phyloP scores from a whole-genome alignment of 2,329 filamentous ascomycete species.

The Botryotinia convoluta region DNA sequence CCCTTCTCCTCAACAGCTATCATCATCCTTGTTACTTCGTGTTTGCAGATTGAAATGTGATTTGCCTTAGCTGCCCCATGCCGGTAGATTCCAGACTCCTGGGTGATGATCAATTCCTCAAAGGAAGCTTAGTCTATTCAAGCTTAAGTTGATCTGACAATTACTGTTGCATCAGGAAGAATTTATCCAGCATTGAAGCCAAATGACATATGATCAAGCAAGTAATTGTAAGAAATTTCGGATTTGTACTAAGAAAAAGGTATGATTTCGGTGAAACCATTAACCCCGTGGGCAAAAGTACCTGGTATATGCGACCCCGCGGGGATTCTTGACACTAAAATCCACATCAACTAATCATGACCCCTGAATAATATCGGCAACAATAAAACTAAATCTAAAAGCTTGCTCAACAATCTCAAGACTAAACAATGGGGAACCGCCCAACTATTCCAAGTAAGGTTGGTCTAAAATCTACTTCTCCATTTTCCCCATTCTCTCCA shows the following conservation, averaged over 20 bases:
- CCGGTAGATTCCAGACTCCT: not conserved
- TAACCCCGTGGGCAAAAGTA: slow-evolving; percentile 16
- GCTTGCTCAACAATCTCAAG: not conserved
- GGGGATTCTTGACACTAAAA: slow-evolving; percentile 13
- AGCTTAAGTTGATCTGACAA: not conserved
- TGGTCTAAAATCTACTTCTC: not conserved
- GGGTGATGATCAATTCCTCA: not conserved
- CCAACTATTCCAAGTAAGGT: slow-evolving; percentile 5
- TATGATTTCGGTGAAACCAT: slow-evolving; percentile 8
- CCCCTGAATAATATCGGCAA: slow-evolving; percentile 8
- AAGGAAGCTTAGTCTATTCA: not conserved
- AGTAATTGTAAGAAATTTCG: not conserved
- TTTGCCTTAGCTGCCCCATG: slow-evolving; percentile 5
- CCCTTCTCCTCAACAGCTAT: not conserved
- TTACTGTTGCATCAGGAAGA: not conserved
- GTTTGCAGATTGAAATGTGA: not conserved
- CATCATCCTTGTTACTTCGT: not conserved
- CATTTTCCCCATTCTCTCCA: not conserved
- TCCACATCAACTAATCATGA: not conserved
- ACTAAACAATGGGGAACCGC: slow-evolving; percentile 4
- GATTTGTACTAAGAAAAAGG: not conserved
- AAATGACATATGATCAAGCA: not conserved
- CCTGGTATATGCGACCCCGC: not conserved
- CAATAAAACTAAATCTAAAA: not conserved
- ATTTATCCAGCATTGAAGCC: not conserved